phyloP scores from a whole-genome alignment of 805 yeast species.

The Starmerella sp. region DNA sequence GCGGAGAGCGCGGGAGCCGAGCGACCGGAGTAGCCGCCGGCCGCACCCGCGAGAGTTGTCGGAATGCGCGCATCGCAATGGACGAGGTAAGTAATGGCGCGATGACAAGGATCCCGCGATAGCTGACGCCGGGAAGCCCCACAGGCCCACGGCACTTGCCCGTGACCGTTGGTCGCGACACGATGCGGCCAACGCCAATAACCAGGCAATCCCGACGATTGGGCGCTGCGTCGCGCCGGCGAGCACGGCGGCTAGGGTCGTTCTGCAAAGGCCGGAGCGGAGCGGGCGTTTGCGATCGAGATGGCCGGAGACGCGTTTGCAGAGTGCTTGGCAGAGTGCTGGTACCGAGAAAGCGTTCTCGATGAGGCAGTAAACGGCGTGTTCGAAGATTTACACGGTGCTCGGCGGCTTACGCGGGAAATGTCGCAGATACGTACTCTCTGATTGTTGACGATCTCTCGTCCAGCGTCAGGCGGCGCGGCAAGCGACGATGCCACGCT shows the following conservation, averaged over 20 bases:
- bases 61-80: not conserved
- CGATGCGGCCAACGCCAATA: not conserved
- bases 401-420: too few species aligned
- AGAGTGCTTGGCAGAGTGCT: not conserved
- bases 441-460: too few species aligned
- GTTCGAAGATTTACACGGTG: too few species aligned
- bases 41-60: not conserved
- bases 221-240: too few species aligned
- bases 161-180: not conserved
- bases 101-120: not conserved
- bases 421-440: too few species aligned
- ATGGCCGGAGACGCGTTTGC: not conserved
- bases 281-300: not conserved
- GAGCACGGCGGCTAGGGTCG: too few species aligned
- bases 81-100: not conserved
- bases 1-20: not conserved
- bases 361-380: too few species aligned
- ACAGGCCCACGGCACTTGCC: not conserved
- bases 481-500: too few species aligned
- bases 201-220: too few species aligned
- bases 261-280: too few species aligned
- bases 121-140: not conserved
- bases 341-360: too few species aligned
- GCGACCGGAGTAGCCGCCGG: not conserved
- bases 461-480: too few species aligned